Evolutionary conservation across 441 rosid genomes (phyloP).

Genomic region (Gossypium schwendimanii): DNA sequence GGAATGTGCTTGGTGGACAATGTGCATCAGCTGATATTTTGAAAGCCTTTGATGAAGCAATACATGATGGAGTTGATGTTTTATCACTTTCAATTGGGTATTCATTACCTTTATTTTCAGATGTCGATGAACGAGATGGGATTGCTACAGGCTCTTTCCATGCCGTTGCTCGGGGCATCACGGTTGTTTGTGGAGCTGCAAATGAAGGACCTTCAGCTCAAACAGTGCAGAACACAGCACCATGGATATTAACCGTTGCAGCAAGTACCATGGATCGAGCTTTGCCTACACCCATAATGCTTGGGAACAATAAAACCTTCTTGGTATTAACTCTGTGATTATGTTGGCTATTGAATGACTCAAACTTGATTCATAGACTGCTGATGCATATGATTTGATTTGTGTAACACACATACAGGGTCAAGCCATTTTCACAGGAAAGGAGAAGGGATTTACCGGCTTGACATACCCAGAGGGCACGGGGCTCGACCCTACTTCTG

Average conservation of each 20-base stretch:
- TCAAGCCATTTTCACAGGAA: constrained; percentile 33
- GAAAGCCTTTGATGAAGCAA: constrained; percentile 62
- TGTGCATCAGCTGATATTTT: constrained; percentile 53
- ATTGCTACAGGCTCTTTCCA: constrained; percentile 44
- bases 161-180: constrained; percentile 37
- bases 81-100: constrained; percentile 35
- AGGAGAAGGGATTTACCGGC: constrained; percentile 19
- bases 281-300: constrained; percentile 29
- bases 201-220: constrained; percentile 40
- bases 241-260: constrained; percentile 48
- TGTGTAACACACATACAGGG: constrained; percentile 23
- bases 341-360: not conserved
- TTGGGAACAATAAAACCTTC: constrained; percentile 35
- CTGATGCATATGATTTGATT: not conserved
- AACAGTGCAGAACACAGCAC: constrained; percentile 39
- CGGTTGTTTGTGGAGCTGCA: constrained; percentile 37
- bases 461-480: constrained; percentile 12
- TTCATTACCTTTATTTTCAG: constrained; percentile 29
- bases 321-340: not conserved
- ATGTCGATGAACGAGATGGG: constrained; percentile 34
- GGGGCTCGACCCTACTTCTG: constrained; percentile 8
- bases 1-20: constrained; percentile 35
- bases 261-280: constrained; percentile 47
- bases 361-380: not conserved
- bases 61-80: constrained; percentile 48